Evolutionary conservation across 2,329 filamentous ascomycete species (phyloP).

Genomic region (Diplodia sapinea): DNA sequence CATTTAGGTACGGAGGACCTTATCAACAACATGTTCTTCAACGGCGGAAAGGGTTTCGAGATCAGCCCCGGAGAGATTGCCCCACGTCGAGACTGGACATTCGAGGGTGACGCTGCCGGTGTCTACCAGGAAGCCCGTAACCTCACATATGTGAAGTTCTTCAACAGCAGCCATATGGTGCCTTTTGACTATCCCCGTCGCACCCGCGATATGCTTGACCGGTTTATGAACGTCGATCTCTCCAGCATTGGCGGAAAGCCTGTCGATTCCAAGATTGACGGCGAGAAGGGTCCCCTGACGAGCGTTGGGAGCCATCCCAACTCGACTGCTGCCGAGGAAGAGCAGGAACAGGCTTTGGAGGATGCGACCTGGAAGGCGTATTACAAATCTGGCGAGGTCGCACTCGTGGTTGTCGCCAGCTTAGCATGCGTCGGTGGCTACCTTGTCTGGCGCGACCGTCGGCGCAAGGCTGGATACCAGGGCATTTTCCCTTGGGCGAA

Average conservation of each 20-base stretch:
- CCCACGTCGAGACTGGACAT: conserved; percentile 91
- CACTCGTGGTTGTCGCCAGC: conserved; percentile 79
- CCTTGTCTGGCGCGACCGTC: conserved; percentile 65
- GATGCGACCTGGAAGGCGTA: conserved; percentile 89
- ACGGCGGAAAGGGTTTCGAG: conserved; percentile 90
- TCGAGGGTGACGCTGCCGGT: conserved; percentile 84
- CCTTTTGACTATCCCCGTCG: conserved; percentile 90
- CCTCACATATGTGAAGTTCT: conserved; percentile 92
- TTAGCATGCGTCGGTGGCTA: conserved; percentile 77
- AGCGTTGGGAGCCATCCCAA: conserved; percentile 77
- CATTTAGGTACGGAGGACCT: conserved; percentile 91
- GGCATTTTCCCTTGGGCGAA: conserved; percentile 42
- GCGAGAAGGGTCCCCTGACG: conserved; percentile 79
- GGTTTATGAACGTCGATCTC: conserved; percentile 93
- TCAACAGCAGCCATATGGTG: conserved; percentile 98
- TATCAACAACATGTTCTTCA: conserved; percentile 91
- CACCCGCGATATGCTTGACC: conserved; percentile 93
- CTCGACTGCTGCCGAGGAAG: conserved; percentile 69
- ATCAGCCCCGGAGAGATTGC: conserved; percentile 85
- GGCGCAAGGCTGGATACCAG: conserved; percentile 53
- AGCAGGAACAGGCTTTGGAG: conserved; percentile 74
- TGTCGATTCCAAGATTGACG: conserved; percentile 80
- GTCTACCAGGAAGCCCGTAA: conserved; percentile 96
- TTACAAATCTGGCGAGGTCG: conserved; percentile 83
- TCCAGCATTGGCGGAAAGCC: conserved; percentile 82